Conservation (phyloP, 1,284 basidiomycete species). For the Ustilago trichophora region DNA sequence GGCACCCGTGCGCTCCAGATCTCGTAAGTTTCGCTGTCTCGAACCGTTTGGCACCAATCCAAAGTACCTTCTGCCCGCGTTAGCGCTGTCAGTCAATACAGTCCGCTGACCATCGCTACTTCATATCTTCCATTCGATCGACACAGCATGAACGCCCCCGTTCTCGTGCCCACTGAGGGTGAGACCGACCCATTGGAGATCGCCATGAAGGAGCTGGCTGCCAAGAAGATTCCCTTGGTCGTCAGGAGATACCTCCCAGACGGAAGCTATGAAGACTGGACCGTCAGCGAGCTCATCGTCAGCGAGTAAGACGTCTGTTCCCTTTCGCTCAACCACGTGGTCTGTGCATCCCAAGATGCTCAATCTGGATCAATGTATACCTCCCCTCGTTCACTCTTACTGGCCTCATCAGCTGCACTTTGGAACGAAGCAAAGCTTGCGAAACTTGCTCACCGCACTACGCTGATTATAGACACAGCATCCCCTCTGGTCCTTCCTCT, state of each 20-base stretch:
- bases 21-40: constrained; percentile 73
- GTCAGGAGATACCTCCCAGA: constrained; percentile 65
- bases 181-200: constrained; percentile 65
- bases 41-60: no score
- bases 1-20: constrained; percentile 99
- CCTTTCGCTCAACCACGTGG: not conserved
- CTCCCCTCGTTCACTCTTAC: constrained; percentile 1
- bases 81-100: no score
- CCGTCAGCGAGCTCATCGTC: constrained; percentile 63
- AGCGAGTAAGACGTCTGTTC: constrained; percentile 41
- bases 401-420: not conserved
- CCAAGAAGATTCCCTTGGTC: constrained; percentile 65
- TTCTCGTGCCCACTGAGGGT: constrained; percentile 62
- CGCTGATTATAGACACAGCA: no score
- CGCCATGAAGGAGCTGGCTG: constrained; percentile 64
- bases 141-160: constrained; percentile 64
- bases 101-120: no score
- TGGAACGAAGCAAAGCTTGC: not conserved
- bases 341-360: constrained; percentile 12
- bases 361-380: constrained; percentile 6
- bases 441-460: no score
- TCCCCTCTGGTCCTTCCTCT: no score
- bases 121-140: not conserved
- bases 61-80: no score
- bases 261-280: constrained; percentile 66